Evolutionary conservation across 768 basidiomycete genomes (phyloP).

Genomic region (Boletus barrowsii): DNA sequence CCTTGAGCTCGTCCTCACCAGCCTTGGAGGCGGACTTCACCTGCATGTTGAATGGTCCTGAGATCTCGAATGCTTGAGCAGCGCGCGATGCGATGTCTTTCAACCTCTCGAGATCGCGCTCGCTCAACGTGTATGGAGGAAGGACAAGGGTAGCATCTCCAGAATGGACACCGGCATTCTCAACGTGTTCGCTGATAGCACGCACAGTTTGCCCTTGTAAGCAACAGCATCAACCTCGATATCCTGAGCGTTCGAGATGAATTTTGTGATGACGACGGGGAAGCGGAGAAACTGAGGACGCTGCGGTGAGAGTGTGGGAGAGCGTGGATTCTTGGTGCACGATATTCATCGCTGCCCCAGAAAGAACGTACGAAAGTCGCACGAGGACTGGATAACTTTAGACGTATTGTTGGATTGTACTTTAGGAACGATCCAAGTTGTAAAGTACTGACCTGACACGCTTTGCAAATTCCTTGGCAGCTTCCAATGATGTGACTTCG

Average conservation of each 20-base stretch:
- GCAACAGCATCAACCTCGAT: slow-evolving; percentile 93
- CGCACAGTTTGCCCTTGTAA: slow-evolving; percentile 91
- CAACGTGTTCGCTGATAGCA: slow-evolving; percentile 97
- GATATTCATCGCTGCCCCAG: slow-evolving; percentile 99
- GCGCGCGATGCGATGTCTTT: slow-evolving; percentile 96
- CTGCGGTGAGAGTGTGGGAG: slow-evolving; percentile 94
- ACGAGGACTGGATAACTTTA: slow-evolving; percentile 92
- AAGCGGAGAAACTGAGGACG: slow-evolving; percentile 91
- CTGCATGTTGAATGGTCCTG: slow-evolving; percentile 99
- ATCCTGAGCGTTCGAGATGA: slow-evolving; percentile 73
- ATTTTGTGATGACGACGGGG: slow-evolving; percentile 99
- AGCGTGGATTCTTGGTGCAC: slow-evolving; percentile 88
- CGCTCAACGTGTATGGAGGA: slow-evolving; percentile 81
- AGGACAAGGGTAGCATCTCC: slow-evolving; percentile 98
- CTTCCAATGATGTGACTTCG: slow-evolving; percentile 83
- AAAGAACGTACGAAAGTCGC: slow-evolving; percentile 96
- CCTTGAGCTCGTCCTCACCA: slow-evolving; percentile 75
- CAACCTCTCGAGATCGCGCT: slow-evolving; percentile 77
- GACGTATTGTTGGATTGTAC: not conserved
- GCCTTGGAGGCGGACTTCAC: slow-evolving; percentile 61
- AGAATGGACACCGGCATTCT: slow-evolving; percentile 98
- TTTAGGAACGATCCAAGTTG: not conserved
- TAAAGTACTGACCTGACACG: slow-evolving; percentile 57
- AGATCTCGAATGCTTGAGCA: slow-evolving; percentile 91
- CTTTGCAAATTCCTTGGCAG: slow-evolving; percentile 87